Evolutionary conservation across 2,329 filamentous ascomycete species (phyloP), one percentile per base, ranked within the genome.

Genomic region (Microthyrium microscopicum): DNA sequence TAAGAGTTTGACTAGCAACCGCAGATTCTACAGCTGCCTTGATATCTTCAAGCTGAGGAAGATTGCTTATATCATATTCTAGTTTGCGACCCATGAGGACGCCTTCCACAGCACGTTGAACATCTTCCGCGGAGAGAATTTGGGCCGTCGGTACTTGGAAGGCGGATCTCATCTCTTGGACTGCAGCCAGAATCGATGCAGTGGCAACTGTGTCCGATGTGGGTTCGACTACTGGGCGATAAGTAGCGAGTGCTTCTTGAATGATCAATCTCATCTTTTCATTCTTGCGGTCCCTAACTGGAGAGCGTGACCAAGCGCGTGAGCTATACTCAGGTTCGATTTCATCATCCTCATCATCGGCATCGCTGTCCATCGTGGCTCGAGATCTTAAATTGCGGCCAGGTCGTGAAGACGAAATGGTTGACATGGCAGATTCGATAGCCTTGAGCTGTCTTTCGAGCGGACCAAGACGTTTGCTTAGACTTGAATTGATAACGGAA

Each of bases 271-370:
- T 59, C 42, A 98, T 82, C 51, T 87, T 83, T 37, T 94, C 84
- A 45, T 85, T 55, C 44, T 73, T 82, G 45, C 76, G 75, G 48
- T 92, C 83, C 40, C 76, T 70, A 37, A 71, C 69, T 13, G 84
- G 82, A 44, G 85, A 94, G 33, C 81, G 74, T 35, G 49, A 72
- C 65, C 40, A 64, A 57, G 38, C 44, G 33, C 81, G 74, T 35
- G 49, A 72, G 65, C 40, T 64, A 57, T 38, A 44, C 49, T 53
- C 36, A 12, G 46, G 76, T 46, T 58, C 60, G 26, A 62, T 57
- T 25, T 68, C 80, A 16, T 93, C 84, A 42, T 91, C 85, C 49
- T 93, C 84, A 40, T 93, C 85, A 51, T 95, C 87, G 8, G 89
- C 87, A 56, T 95, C 89, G 50, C 87, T 94, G 38, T 91, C 74